Evolutionary conservation across 1,139 yeast genomes (phyloP), one percentile per base, ranked within the genome.

Genomic region (Saccharomyces hybrid): DNA sequence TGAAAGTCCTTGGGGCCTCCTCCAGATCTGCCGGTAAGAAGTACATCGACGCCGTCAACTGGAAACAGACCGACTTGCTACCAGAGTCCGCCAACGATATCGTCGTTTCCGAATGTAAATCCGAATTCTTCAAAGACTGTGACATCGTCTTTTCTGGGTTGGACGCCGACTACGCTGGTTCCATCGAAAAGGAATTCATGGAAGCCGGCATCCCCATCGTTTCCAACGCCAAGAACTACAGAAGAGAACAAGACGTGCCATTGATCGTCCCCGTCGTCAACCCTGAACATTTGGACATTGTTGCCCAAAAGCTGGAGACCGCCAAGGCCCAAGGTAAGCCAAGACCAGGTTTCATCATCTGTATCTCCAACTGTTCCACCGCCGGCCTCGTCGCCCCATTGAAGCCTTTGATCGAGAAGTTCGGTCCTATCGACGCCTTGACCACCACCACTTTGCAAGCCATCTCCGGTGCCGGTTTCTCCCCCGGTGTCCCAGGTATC

Each of bases 301-400:
- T 91, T 56, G 86, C 82, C 65, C 75, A 80, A 56, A 82, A 81
- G 66, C 76, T 84, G 32, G 73, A 72, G 25, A 78, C 73, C 53
- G 84, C 87, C 50, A 74, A 75, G 63, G 76, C 79, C 9, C 75
- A 75, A 2, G 84, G 84, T 51, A 74, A 75, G 62, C 68, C 73
- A 64, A 82, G 77, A 64, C 83, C 84, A 52, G 99, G 99, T 46
- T 88, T 81, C 73, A 86, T 89, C 64, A 84, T 93, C 52, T 93
- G 99, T 76, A 93, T 93, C 68, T 91, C 98, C 56, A 93, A 93
- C 78, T 93, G 99, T 75, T 90, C 98, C 48, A 93, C 99, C 49
- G 99, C 98, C 11, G 98, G 98, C 52, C 78, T 93, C 58, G 99
- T 93, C 44, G 97, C 97, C 11, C 99, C 99, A 48, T 78, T 93